Base-by-base conservation (phyloP, 2,329 filamentous ascomycete species). In the Aspergillus niger region DNA sequence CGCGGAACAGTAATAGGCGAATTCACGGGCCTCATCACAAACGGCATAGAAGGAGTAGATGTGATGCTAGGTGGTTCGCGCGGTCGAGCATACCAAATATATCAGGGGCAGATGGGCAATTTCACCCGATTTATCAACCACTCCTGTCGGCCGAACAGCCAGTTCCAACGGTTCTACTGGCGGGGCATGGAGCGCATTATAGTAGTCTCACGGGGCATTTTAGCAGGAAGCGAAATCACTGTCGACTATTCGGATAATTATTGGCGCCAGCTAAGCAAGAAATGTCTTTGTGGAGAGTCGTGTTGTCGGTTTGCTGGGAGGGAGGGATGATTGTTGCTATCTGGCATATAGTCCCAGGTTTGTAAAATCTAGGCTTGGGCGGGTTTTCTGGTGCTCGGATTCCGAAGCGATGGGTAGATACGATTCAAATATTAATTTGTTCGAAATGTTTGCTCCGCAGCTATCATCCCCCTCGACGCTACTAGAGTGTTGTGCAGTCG, bases 121-220 rank as follows among this genome's bases (percentile, higher is more conserved):
- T 85, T 83, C 64, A 86, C 84, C 2, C 76, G 83, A 0, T 86
- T 87, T 65, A 80, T 86, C 43, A 86, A 86, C 48, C 81, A 86
- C 66, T 85, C 82, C 48, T 86, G 84, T 69, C 79, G 81, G 15
- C 80, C 84, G 2, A 86, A 86, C 63, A 80, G 81, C 55, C 83
- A 85, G 66, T 85, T 84, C 49, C 80, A 85, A 64, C 77, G 79
- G 8, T 86, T 86, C 67, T 77, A 78, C n/a, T 86, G 85, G 84
- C 66, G 83, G 17, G 81, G 84, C 22, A 80, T 78, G 4, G 82
- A 86, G 70, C 75, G 82, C 11, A 81, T 86, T 11, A 74, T 86
- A 20, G 73, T 86, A 3, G 84, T 86, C 5, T 83, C 81, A 55
- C 83, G 83, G 60, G 84, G 83, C 1, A 79, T 86, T 13, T 75